A percentile compares a stretch with the other conserved stretches of the same genome.
Evolutionary conservation across 176 grass and related monocot species (phyloP).

Genomic region (Musa beccarii): DNA sequence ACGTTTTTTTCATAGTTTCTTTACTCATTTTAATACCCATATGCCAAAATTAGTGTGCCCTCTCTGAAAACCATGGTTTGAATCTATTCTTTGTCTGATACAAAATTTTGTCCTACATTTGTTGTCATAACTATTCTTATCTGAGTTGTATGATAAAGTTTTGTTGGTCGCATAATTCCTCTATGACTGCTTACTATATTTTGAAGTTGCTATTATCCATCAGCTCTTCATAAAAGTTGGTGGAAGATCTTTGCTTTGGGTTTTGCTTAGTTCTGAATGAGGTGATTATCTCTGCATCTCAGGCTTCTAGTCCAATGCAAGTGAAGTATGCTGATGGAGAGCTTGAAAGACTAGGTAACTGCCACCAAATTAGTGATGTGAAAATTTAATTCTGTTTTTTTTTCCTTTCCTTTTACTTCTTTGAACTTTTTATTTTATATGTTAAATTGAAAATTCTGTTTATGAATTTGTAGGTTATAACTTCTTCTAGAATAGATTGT

Average conservation of each 20-base stretch:
- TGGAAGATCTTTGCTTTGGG: not conserved
- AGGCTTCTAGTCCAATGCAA: slow-evolving; percentile 98
- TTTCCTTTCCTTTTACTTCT: slow-evolving; percentile 1
- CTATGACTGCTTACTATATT: not conserved
- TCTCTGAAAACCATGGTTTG: too few species aligned
- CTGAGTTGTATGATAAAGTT: not conserved
- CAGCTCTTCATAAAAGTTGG: not conserved
- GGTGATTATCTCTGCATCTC: slow-evolving; percentile 13
- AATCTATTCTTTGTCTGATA: too few species aligned
- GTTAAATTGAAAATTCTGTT: not conserved
- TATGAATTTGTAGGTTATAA: not conserved
- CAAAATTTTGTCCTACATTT: too few species aligned
- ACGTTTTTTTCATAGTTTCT: too few species aligned
- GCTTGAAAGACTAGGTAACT: slow-evolving; percentile 94
- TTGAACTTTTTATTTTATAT: not conserved
- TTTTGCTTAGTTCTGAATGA: not conserved
- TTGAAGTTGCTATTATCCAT: not conserved
- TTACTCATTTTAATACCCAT: too few species aligned
- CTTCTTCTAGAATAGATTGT: not conserved
- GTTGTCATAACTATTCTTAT: too few species aligned
- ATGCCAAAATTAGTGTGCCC: too few species aligned
- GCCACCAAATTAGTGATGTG: not conserved
- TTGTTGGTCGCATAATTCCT: not conserved
- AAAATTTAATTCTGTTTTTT: not conserved
- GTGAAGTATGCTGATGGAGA: slow-evolving; percentile 99